Evolutionary conservation across 2,329 filamentous ascomycete genomes (phyloP).

Genomic region (Trichophaea hybrida): DNA sequence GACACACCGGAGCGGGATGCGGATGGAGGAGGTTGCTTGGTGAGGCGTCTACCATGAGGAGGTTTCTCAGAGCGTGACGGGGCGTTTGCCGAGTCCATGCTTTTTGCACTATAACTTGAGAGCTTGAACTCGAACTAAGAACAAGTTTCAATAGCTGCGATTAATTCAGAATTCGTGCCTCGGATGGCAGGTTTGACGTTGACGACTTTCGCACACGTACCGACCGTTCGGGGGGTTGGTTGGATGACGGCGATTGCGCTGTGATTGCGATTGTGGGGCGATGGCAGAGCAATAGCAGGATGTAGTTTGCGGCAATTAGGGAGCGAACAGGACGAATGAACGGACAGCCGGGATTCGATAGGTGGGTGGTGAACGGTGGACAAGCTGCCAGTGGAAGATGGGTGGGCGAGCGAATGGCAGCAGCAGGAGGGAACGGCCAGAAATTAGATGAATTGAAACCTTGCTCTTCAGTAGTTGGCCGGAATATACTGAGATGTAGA

Average conservation of each 20-base stretch:
- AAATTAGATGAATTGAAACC: no score
- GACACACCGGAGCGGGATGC: slow-evolving; percentile 35
- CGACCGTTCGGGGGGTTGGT: not conserved
- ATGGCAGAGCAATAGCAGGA: not conserved
- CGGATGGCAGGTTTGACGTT: not conserved
- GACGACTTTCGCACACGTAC: not conserved
- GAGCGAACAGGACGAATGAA: not conserved
- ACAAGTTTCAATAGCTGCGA: not conserved
- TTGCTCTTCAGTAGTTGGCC: no score
- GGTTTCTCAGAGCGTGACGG: slow-evolving; percentile 20
- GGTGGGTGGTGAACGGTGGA: not conserved
- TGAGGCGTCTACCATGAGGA: slow-evolving; percentile 40
- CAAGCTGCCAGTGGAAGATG: not conserved
- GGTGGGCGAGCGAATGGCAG: not conserved
- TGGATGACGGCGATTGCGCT: not conserved
- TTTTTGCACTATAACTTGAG: slow-evolving; percentile 3
- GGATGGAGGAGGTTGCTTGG: slow-evolving; percentile 45
- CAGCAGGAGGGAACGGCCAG: not conserved
- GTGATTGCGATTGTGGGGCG: not conserved
- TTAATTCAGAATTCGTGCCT: not conserved
- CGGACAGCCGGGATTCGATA: not conserved
- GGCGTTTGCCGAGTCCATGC: slow-evolving; percentile 23
- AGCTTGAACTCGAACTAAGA: not conserved
- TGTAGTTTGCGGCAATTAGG: slow-evolving; percentile 2
- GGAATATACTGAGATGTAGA: no score